Evolutionary conservation across 345 rosid genomes (phyloP).

Genomic region (Reutealis trisperma): DNA sequence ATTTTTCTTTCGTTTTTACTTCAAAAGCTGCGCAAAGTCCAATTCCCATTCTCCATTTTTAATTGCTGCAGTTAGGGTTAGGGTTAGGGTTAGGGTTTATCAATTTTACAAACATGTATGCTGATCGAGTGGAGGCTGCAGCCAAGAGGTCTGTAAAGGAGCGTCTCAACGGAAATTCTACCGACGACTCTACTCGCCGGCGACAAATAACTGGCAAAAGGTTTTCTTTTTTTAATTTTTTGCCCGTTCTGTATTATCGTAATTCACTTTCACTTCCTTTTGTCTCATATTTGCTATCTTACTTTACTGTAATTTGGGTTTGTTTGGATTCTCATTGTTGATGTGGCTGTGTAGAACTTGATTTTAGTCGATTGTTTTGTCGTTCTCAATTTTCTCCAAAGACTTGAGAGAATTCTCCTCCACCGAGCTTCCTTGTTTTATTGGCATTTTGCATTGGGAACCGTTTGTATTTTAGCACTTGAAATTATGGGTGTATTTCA

Average conservation of each 20-base stretch:
- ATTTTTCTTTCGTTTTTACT: not conserved
- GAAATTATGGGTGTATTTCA: not conserved
- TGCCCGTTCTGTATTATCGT: not conserved
- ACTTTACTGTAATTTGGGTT: not conserved
- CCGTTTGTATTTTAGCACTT: not conserved
- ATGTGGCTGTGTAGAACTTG: not conserved
- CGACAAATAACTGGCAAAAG: constrained; percentile 81
- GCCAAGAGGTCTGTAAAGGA: constrained; percentile 62
- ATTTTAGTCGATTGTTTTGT: not conserved
- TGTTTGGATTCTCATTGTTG: not conserved
- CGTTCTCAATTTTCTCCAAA: not conserved
- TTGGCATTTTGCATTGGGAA: constrained; percentile 1
- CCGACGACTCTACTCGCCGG: constrained; percentile 47
- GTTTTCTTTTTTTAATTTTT: constrained; percentile 31
- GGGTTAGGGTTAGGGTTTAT: constrained; percentile 51
- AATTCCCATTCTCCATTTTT: not conserved
- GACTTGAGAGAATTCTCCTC: not conserved
- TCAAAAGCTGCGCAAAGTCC: not conserved
- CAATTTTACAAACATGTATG: constrained; percentile 57
- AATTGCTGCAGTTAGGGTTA: constrained; percentile 7
- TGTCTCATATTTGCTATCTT: not conserved
- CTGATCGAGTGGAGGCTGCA: constrained; percentile 84
- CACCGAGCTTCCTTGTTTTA: not conserved
- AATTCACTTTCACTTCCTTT: not conserved
- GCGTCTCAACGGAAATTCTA: constrained; percentile 69